Base-by-base conservation (phyloP, 148 eudicot species). In the Vaccinium corymbosum region DNA sequence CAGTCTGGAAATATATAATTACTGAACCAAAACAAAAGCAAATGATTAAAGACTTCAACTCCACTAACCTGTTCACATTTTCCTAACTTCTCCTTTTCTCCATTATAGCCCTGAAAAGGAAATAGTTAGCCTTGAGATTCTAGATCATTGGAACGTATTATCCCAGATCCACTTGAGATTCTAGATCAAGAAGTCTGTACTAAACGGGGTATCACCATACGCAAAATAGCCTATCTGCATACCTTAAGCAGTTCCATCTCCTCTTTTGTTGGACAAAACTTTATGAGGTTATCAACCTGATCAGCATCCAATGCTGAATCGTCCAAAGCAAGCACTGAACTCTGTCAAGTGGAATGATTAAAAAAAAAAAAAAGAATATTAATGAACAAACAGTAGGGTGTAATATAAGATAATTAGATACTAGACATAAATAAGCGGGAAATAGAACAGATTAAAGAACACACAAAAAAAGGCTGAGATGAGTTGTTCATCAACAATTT, bases 261-360 rank as follows among this genome's bases (percentile, higher is more conserved):
- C 84, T 95, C 98, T 90, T 95, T 95, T 29, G 98, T 94, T 76
- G 98, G 98, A 87, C 98, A 95, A 85, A 95, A 95, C 84, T 93
- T 95, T 87, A 94, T 91, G 50, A 95, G 98, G 86, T 95, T 95
- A 29, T 95, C 98, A 82, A 95, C 92, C 88, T 95, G 98, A 86
- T 95, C 98, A 84, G 83, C 90, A 87, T 94, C 98, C 83, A 95
- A 85, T 49, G 91, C 93, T 61, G 98, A 85, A 82, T 95, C 97
- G 74, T 94, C 94, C 89, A 95, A 90, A 25, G 97, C 86, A 85
- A 96, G 97, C 81, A 94, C 92, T 84, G 92, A 90, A 83, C 74
- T 90, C 99, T 97, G 92, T 11, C 78, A 19, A 11, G 57, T 19
- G 80, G 38, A 77, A 46, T 0, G 50, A 75, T n/a, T 76, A 46